Conservation (phyloP, 306 rosid species). For the Hylodesmum podocarpum region DNA sequence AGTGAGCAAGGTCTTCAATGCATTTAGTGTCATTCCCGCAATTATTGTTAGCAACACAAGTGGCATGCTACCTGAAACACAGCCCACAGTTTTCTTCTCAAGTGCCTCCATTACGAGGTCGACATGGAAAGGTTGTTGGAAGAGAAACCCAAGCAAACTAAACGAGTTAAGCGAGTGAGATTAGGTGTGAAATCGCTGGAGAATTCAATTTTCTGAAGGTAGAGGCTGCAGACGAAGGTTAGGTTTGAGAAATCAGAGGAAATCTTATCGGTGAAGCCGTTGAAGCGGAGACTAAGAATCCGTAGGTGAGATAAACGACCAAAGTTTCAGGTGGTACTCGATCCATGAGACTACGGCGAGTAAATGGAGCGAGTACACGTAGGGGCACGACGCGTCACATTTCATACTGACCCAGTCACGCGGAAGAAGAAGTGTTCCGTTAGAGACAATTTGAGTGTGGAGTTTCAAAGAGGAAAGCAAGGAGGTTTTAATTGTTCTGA, state of each 20-base stretch:
- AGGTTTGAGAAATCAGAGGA: conserved; percentile 83
- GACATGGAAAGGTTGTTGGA: conserved; percentile 66
- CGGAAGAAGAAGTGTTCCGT: conserved; percentile 80
- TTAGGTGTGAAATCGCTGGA: conserved; percentile 64
- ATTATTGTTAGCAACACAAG: no score
- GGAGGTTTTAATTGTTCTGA: conserved; percentile 84
- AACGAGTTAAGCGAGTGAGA: conserved; percentile 53
- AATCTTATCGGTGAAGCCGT: conserved; percentile 61
- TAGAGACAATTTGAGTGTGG: conserved; percentile 69
- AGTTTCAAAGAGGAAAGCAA: conserved; percentile 57
- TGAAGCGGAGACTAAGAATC: conserved; percentile 82
- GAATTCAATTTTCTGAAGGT: conserved; percentile 59
- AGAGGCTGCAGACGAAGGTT: conserved; percentile 60
- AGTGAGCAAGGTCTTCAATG: no score
- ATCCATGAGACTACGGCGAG: conserved; percentile 87
- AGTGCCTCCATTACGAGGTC: no score
- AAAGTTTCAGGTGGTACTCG: conserved; percentile 62
- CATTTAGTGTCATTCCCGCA: no score
- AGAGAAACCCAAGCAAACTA: conserved; percentile 75
- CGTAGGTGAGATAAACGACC: conserved; percentile 59
- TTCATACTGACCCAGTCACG: conserved; percentile 81
- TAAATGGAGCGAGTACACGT: conserved; percentile 57
- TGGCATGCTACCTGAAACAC: no score
- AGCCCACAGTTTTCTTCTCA: no score
- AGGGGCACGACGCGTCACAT: conserved; percentile 55